Conservation (phyloP, 306 rosid genomes). For the Ammopiptanthus mongolicus region DNA sequence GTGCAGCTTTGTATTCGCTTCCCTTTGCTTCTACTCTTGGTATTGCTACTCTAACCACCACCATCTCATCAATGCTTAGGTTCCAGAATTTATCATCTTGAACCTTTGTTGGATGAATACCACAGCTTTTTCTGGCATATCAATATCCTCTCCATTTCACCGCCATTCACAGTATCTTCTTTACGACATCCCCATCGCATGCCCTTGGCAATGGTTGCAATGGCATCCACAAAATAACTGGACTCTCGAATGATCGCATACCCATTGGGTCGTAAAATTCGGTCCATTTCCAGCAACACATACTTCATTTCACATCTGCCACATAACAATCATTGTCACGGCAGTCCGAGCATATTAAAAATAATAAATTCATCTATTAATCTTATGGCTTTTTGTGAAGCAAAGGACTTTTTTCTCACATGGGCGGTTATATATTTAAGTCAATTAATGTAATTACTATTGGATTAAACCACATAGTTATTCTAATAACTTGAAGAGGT, state of each 20-base stretch:
- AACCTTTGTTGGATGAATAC: constrained; percentile 54
- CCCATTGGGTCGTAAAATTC: constrained; percentile 79
- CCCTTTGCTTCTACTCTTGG: constrained; percentile 25
- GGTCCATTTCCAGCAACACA: constrained; percentile 91
- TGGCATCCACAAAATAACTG: constrained; percentile 61
- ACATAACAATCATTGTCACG: constrained; percentile 7
- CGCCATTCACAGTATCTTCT: constrained; percentile 56
- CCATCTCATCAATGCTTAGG: constrained; percentile 12
- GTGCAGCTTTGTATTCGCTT: constrained; percentile 35
- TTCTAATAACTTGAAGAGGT: background rate
- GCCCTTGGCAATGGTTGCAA: constrained; percentile 55
- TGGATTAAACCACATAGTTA: background rate
- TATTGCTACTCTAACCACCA: constrained; percentile 13
- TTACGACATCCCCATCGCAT: constrained; percentile 84
- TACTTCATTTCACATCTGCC: constrained; percentile 88
- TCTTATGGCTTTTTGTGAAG: background rate
- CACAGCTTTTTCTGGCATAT: constrained; percentile 87
- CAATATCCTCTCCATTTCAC: constrained; percentile 66
- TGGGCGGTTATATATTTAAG: background rate
- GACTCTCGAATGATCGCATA: constrained; percentile 76
- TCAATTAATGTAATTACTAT: background rate
- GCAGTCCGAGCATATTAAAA: background rate
- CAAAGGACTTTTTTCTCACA: constrained; percentile 43
- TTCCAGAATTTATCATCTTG: constrained; percentile 42
- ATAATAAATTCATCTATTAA: background rate